These are phyloP conservation scores for Apiospora saccharicola DNA, from an alignment of 2,329 filamentous ascomycete genomes.

Conservation along the genomic window DNA sequence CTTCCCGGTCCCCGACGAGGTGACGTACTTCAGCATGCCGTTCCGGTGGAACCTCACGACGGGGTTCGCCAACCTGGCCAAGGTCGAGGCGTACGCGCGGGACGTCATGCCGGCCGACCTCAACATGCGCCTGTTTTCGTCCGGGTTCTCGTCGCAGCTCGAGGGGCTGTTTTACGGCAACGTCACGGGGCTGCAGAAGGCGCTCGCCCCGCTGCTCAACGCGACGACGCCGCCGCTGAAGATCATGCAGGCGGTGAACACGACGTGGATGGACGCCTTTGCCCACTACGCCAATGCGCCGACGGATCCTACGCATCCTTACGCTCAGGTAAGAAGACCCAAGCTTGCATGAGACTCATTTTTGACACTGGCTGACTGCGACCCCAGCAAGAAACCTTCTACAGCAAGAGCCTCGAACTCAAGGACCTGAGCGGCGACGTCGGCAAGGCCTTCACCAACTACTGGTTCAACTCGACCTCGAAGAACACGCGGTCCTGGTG, in stretches of 20 bases:
- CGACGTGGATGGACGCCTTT: slow-evolving; percentile 40
- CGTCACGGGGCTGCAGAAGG: slow-evolving; percentile 42
- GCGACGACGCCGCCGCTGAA: slow-evolving; percentile 43
- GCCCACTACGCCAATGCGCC: slow-evolving; percentile 42
- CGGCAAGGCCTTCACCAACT: slow-evolving; percentile 46
- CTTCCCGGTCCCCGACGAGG: slow-evolving; percentile 1
- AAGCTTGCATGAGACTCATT: too few relatives aligned
- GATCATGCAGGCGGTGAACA: slow-evolving; percentile 38
- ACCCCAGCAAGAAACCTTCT: slow-evolving; percentile 50
- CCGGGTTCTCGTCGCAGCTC: slow-evolving; percentile 44
- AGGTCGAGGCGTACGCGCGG: slow-evolving; percentile 38
- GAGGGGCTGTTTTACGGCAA: slow-evolving; percentile 49
- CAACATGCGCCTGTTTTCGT: slow-evolving; percentile 51
- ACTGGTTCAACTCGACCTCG: slow-evolving; percentile 49
- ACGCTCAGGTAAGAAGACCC: slow-evolving; percentile 37
- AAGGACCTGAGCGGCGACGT: slow-evolving; percentile 44
- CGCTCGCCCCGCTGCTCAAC: slow-evolving; percentile 44
- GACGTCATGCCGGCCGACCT: slow-evolving; percentile 48
- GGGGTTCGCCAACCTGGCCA: slow-evolving; percentile 54
- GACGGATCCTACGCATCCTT: slow-evolving; percentile 40
- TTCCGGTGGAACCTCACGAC: slow-evolving; percentile 8
- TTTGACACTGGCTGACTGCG: not conserved
- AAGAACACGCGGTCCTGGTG: slow-evolving; percentile 48
- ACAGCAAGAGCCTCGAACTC: slow-evolving; percentile 51
- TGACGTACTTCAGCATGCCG: slow-evolving; percentile 24